A percentile compares a stretch with the other conserved stretches of the same genome.
Evolutionary conservation across 108 stramenopile species (phyloP).

Genomic region (Nannochloropsis salina): DNA sequence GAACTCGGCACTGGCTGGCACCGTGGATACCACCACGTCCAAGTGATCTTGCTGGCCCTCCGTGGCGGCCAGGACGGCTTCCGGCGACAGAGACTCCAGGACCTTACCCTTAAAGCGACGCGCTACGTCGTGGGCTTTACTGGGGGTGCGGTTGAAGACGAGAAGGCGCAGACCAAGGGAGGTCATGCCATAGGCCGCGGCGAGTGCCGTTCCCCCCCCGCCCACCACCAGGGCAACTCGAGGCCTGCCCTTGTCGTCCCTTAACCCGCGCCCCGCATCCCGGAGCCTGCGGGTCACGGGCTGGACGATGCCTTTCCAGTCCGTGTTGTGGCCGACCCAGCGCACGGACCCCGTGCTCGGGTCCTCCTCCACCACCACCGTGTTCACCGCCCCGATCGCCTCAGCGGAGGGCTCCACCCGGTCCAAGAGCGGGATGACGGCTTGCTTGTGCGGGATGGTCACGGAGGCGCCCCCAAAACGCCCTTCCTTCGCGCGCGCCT

Average conservation of each 20-base stretch:
- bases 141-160: conserved; percentile 87
- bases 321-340: conserved; percentile 92
- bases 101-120: conserved; percentile 77
- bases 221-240: conserved; percentile 79
- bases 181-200: conserved; percentile 73
- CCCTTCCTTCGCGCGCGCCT: conserved; percentile 21
- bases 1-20: conserved; percentile 84
- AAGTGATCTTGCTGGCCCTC: conserved; percentile 40
- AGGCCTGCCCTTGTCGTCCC: conserved; percentile 28
- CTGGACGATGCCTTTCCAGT: conserved; percentile 94
- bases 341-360: conserved; percentile 42
- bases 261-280: conserved; percentile 43
- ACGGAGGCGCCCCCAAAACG: conserved; percentile 57
- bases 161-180: conserved; percentile 63
- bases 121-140: conserved; percentile 77
- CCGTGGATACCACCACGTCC: conserved; percentile 76
- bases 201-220: conserved; percentile 93
- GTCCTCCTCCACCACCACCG: conserved; percentile 53
- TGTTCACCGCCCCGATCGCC: conserved; percentile 97
- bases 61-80: conserved; percentile 36
- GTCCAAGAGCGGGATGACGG: conserved; percentile 81
- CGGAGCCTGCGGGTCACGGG: conserved; percentile 68
- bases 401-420: conserved; percentile 79
- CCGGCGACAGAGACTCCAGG: conserved; percentile 58
- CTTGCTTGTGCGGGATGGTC: conserved; percentile 97